These are phyloP conservation scores for Chytridium lagenaria DNA, from an alignment of 371 early-diverging fungal genomes.

Conservation along the genomic window DNA sequence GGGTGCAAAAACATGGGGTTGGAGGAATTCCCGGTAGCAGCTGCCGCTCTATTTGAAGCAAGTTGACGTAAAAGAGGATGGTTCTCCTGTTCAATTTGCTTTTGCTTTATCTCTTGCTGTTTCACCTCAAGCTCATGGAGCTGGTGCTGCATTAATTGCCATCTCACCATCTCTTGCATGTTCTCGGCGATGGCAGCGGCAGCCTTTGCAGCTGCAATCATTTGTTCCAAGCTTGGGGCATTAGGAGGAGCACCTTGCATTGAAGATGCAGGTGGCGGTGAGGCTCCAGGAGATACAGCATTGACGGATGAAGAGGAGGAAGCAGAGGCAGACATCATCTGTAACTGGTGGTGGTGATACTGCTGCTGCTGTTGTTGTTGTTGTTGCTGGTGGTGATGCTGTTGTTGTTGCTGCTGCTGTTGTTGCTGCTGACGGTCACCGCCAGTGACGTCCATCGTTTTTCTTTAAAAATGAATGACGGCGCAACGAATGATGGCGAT, in stretches of 20 bases:
- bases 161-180: conserved; percentile 23
- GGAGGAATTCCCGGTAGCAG: not conserved
- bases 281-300: too few relatives aligned
- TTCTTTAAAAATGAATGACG: too few relatives aligned
- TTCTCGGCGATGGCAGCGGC: conserved; percentile 24
- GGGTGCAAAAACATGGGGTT: not conserved
- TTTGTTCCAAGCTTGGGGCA: conserved; percentile 12
- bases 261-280: not conserved
- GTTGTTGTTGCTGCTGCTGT: not conserved
- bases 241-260: not conserved
- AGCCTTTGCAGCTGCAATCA: conserved; percentile 28
- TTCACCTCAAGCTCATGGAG: conserved; percentile 13
- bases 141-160: conserved; percentile 18
- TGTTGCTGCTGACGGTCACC: too few relatives aligned
- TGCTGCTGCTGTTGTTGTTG: not conserved
- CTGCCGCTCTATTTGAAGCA: not conserved
- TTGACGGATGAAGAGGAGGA: too few relatives aligned
- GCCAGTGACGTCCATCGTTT: too few relatives aligned
- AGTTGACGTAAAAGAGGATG: not conserved
- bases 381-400: not conserved
- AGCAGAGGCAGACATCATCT: not conserved
- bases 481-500: too few relatives aligned
- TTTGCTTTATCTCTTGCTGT: conserved; percentile 9
- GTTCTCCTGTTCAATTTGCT: conserved; percentile 10
- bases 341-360: too few relatives aligned